phyloP scores from a whole-genome alignment of 208 protist genomes.

The Leishmania martiniquensis region DNA sequence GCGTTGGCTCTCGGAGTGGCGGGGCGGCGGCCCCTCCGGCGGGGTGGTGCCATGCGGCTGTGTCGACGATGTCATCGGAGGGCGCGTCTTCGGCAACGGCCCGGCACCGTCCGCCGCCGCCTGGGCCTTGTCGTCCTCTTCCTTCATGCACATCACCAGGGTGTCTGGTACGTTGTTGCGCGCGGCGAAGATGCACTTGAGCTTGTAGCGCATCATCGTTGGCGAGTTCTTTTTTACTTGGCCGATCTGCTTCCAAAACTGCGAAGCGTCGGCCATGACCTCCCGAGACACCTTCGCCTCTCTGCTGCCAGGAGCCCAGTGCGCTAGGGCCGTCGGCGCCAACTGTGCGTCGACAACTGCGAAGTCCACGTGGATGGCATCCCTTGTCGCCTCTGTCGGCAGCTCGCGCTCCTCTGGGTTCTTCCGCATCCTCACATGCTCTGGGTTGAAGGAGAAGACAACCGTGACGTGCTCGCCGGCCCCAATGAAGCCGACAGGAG shows the following conservation, averaged over 20 bases:
- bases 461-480: conserved; percentile 52
- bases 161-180: conserved; percentile 47
- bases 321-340: conserved; percentile 2
- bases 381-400: conserved; percentile 62
- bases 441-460: conserved; percentile 67
- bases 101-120: conserved; percentile 10
- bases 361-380: conserved; percentile 82
- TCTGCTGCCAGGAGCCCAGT: conserved; percentile 18
- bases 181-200: conserved; percentile 57
- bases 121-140: conserved; percentile 24
- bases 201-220: conserved; percentile 28
- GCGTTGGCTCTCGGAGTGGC: conserved; percentile 13
- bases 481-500: conserved; percentile 71
- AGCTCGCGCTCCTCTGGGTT: conserved; percentile 37
- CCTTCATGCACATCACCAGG: conserved; percentile 52
- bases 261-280: conserved; percentile 39
- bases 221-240: conserved; percentile 33
- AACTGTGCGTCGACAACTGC: conserved; percentile 46
- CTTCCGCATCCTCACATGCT: conserved; percentile 41
- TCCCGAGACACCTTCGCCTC: conserved; percentile 19
- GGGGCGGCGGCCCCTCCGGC: conserved; percentile 31
- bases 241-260: conserved; percentile 68
- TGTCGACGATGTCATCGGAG: conserved; percentile 32
- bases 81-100: conserved; percentile 28
- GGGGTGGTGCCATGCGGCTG: conserved; percentile 31